phyloP scores from a whole-genome alignment of 352 stramenopile genomes.

The Lagenidium sp. region DNA sequence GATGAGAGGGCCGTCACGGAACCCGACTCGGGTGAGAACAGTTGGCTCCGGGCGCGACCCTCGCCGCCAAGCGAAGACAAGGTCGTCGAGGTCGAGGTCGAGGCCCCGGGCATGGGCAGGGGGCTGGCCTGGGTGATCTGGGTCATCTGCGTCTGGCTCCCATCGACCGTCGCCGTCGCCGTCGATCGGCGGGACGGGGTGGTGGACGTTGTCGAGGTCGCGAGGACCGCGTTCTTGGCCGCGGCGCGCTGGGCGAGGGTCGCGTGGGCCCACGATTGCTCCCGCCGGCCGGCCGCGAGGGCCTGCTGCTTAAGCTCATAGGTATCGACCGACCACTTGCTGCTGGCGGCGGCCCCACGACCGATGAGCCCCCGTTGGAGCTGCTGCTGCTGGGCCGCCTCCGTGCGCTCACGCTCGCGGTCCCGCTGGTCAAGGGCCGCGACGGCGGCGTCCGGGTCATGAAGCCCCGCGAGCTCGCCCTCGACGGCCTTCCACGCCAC shows the following conservation, averaged over 20 bases:
- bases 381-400: slow-evolving; percentile 3
- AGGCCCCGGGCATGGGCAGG: no score
- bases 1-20: no score
- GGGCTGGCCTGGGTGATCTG: no score
- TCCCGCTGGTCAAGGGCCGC: not conserved
- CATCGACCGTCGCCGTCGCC: slow-evolving; percentile 2
- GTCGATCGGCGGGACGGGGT: not conserved
- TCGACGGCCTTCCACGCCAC: slow-evolving; percentile 72
- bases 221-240: slow-evolving; percentile 16
- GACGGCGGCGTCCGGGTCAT: slow-evolving; percentile 25
- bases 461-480: slow-evolving; percentile 31
- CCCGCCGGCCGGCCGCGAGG: slow-evolving; percentile 18
- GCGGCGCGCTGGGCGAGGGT: slow-evolving; percentile 13
- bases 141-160: slow-evolving; percentile 15
- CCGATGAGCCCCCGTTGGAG: not conserved
- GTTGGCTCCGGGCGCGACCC: no score
- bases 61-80: slow-evolving; percentile 4
- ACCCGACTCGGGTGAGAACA: no score
- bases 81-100: slow-evolving; percentile 2
- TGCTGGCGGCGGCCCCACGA: slow-evolving; percentile 35
- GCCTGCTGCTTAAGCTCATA: slow-evolving; percentile 41
- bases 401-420: slow-evolving; percentile 2
- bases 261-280: slow-evolving; percentile 7
- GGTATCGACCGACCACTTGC: slow-evolving; percentile 73
- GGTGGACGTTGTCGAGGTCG: not conserved